Conservation (phyloP, 306 rosid species). For the Luffa aegyptiaca region DNA sequence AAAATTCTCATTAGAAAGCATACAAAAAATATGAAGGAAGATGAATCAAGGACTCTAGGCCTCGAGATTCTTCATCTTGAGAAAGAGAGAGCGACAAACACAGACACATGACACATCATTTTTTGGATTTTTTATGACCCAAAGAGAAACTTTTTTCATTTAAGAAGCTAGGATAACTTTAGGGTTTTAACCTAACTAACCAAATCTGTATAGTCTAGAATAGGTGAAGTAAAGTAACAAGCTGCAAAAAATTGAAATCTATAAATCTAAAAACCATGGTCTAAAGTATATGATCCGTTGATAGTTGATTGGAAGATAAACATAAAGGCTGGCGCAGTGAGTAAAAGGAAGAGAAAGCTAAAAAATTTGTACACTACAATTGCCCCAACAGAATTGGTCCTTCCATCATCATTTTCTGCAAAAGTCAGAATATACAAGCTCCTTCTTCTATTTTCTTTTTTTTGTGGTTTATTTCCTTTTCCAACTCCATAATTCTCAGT, state of each 20-base stretch:
- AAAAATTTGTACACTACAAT: constrained; percentile 9
- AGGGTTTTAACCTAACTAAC: neutral
- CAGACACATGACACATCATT: too few species aligned
- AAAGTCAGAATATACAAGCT: constrained; percentile 8
- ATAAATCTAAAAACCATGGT: too few species aligned
- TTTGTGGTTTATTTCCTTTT: neutral
- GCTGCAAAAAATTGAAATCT: neutral
- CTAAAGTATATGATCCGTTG: neutral
- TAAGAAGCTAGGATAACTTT: neutral
- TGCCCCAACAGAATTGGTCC: constrained; percentile 6
- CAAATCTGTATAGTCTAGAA: neutral
- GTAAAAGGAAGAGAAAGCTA: neutral
- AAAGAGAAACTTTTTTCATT: neutral
- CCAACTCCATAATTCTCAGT: neutral
- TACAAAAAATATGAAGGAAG: neutral
- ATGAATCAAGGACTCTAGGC: neutral
- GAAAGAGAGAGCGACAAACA: neutral
- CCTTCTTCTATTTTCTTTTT: neutral
- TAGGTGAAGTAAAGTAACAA: neutral
- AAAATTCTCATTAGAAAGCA: too few species aligned
- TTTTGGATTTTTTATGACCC: neutral
- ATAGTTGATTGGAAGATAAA: constrained; percentile 3
- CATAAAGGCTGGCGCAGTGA: neutral
- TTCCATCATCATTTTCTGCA: constrained; percentile 4
- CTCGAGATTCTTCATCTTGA: neutral